Percentiles rank a stretch among this genome's conserved stretches.
Conservation (phyloP, 192 early-diverging fungal species). For the Obelidium mucronatum region DNA sequence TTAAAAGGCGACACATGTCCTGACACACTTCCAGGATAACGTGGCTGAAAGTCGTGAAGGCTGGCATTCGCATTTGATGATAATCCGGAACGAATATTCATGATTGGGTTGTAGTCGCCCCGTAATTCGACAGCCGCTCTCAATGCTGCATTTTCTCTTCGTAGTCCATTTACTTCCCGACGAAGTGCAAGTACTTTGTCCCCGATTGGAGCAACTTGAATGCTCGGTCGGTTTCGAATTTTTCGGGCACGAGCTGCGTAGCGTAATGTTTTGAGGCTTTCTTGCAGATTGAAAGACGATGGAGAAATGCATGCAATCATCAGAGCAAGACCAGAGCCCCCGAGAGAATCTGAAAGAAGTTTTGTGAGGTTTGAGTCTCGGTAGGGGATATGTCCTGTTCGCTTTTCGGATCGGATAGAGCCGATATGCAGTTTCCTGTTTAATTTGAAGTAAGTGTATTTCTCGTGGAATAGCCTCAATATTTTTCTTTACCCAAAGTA, state of each 20-base stretch:
- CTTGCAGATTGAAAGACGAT: constrained; percentile 74
- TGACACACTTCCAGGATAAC: no score
- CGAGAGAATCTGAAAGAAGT: constrained; percentile 61
- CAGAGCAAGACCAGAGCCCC: constrained; percentile 60
- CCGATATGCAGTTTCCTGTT: constrained; percentile 62
- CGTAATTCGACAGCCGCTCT: constrained; percentile 28
- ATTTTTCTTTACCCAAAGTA: constrained; percentile 54
- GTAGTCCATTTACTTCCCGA: constrained; percentile 45
- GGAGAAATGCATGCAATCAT: constrained; percentile 85
- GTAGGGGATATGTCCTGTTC: constrained; percentile 61
- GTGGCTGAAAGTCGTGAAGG: background rate
- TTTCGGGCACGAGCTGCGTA: constrained; percentile 56
- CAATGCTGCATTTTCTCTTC: constrained; percentile 49
- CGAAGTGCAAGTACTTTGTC: constrained; percentile 45
- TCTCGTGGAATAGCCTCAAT: constrained; percentile 2
- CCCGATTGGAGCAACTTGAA: constrained; percentile 47
- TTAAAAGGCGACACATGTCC: no score
- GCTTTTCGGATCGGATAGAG: constrained; percentile 51
- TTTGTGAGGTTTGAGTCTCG: constrained; percentile 68
- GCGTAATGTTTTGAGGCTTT: constrained; percentile 66
- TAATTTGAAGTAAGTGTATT: no score
- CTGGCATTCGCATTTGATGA: background rate
- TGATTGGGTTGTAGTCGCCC: background rate
- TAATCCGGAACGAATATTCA: background rate
- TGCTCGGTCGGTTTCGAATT: constrained; percentile 55